Evolutionary conservation across 2,329 filamentous ascomycete genomes (phyloP).

Genomic region (Aaosphaeria arxii): DNA sequence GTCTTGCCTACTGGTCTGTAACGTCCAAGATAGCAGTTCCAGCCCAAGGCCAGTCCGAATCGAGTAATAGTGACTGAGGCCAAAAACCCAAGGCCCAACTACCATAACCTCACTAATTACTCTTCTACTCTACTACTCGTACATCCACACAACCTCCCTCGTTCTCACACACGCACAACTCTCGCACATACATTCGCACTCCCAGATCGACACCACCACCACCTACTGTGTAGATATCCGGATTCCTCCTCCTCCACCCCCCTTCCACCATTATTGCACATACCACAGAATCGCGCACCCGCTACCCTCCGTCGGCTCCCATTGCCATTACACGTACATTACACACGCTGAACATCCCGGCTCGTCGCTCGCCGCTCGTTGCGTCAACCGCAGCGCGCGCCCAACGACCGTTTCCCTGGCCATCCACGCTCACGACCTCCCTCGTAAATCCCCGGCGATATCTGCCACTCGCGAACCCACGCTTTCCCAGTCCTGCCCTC

Average conservation of each 20-base stretch:
- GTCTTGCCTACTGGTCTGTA: too few relatives aligned
- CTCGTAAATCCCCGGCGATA: slow-evolving; percentile 16
- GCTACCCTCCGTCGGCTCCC: slow-evolving; percentile 7
- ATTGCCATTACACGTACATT: slow-evolving; percentile 7
- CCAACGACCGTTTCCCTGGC: slow-evolving; percentile 1
- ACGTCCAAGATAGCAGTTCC: too few relatives aligned
- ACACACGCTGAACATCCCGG: slow-evolving; percentile 5
- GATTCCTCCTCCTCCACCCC: not conserved
- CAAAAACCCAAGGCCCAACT: too few relatives aligned
- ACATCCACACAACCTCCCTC: too few relatives aligned
- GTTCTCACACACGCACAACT: too few relatives aligned
- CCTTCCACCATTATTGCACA: not conserved
- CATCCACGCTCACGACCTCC: not conserved
- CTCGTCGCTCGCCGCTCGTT: slow-evolving; percentile 2
- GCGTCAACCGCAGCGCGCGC: not conserved
- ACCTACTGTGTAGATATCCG: not conserved
- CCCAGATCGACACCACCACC: not conserved
- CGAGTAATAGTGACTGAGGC: too few relatives aligned
- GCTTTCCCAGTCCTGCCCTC: slow-evolving; percentile 16
- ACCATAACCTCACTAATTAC: too few relatives aligned
- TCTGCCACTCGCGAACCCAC: slow-evolving; percentile 34
- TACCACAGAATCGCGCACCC: slow-evolving; percentile 5
- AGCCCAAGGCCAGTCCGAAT: too few relatives aligned
- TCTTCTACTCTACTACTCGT: too few relatives aligned
- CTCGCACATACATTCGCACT: not conserved